Base-by-base conservation (phyloP, 768 basidiomycete species). In the Phaeotremella skinneri region DNA sequence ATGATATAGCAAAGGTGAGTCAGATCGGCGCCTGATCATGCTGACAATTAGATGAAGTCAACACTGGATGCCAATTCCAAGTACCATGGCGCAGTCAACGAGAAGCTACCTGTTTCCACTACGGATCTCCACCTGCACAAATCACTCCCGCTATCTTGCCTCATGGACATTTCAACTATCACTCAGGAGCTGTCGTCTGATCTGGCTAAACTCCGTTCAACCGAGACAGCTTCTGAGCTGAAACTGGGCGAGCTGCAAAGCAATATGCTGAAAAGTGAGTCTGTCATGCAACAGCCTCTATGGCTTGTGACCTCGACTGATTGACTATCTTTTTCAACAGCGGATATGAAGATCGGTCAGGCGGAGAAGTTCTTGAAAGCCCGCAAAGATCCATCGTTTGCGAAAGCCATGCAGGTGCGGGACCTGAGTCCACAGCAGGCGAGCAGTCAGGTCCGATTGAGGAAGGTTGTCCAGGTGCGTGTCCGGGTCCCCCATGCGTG, bases 401-500 rank as follows among this genome's bases (percentile, higher is more conserved):
- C 85, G 9, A 87, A 85, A 68, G 83, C 87, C 80, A 78, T 90
- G 53, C 85, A 84, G 68, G 80, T 84, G 2, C 82, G 88, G 48
- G 85, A 87, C n/a, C 72, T 92, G n/a, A 87, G 87, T 13, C 91
- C 94, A 0, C 91, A 97, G 69, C 87, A 91, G 69, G 80, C 85
- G 14, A 91, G 93, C 71, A 87, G 84, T 1, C 92, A 93, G 72
- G 83, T 81, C 1, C 84, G 86, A 55, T 78, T 97, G 26, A 82
- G 91, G 30, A 83, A 85, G 64, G 81, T 82, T 61, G 84, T 89
- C 34, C 80, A 87, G 72, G 91, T 90, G 64, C 42, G 84, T 66
- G 3, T 2, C 21, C 3, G 14, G n/a, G 47, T 21, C n/a, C n/a
- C n/a, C n/a, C n/a, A n/a, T 25, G 3, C 9, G 32, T 9, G 48